A percentile compares a stretch with the other conserved stretches of the same genome.
Conservation (phyloP, 768 basidiomycete genomes). For the Psilocybe sp. region DNA sequence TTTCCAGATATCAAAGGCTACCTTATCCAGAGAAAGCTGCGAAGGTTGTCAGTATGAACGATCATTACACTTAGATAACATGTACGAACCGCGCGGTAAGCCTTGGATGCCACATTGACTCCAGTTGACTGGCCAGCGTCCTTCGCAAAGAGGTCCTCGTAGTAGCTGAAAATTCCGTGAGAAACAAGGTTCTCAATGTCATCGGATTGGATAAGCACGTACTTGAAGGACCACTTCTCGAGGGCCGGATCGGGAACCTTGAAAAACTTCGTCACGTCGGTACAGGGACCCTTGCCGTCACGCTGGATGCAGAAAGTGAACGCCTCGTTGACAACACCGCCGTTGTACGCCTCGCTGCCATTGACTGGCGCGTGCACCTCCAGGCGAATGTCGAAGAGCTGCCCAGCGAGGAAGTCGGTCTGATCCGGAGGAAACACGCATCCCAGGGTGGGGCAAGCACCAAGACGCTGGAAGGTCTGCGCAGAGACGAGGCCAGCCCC, state of each 20-base stretch:
- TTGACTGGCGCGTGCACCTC: slow-evolving; percentile 43
- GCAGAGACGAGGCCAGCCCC: slow-evolving; percentile 21
- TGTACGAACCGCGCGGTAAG: slow-evolving; percentile 35
- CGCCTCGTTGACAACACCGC: slow-evolving; percentile 33
- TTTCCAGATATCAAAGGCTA: slow-evolving; percentile 8
- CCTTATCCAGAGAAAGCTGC: slow-evolving; percentile 27
- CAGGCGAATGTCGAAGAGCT: slow-evolving; percentile 40
- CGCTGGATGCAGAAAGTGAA: slow-evolving; percentile 38
- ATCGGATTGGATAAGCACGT: slow-evolving; percentile 9
- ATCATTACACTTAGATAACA: neutral
- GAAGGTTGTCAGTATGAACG: slow-evolving; percentile 1
- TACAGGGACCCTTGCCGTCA: slow-evolving; percentile 27
- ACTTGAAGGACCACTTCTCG: slow-evolving; percentile 42
- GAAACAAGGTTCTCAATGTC: neutral
- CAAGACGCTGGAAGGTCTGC: slow-evolving; percentile 39
- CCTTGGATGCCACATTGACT: slow-evolving; percentile 42
- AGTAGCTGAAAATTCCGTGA: slow-evolving; percentile 27
- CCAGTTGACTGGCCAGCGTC: slow-evolving; percentile 29
- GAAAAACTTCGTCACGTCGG: slow-evolving; percentile 35
- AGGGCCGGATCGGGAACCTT: slow-evolving; percentile 22
- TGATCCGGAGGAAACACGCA: slow-evolving; percentile 44
- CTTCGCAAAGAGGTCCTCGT: slow-evolving; percentile 40
- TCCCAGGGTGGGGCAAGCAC: slow-evolving; percentile 37
- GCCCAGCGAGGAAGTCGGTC: slow-evolving; percentile 39
- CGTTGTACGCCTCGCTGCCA: slow-evolving; percentile 32